Percentiles rank a stretch among this genome's conserved stretches.
These are phyloP conservation scores for Aspergillus sp. DNA, from an alignment of 2,329 filamentous ascomycete species.

Conservation along the genomic window DNA sequence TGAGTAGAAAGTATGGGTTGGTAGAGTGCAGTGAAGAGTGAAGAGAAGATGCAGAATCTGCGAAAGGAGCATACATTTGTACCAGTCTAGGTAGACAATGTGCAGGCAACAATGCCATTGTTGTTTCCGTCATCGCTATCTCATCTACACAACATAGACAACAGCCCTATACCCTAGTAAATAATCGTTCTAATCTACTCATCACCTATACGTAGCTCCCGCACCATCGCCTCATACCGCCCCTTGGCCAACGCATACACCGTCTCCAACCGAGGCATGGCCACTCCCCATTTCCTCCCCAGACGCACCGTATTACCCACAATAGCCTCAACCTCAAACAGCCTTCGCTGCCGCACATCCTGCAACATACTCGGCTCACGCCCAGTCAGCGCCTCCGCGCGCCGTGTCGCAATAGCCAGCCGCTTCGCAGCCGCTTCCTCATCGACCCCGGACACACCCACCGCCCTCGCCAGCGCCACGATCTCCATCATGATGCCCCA, in stretches of 20 bases:
- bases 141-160: no score
- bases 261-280: conserved; percentile 41
- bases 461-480: conserved; percentile 37
- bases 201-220: background rate
- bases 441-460: conserved; percentile 38
- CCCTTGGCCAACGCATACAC: conserved; percentile 47
- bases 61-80: no score
- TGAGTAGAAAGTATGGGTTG: no score
- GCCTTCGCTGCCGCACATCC: conserved; percentile 41
- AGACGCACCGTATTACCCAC: conserved; percentile 46
- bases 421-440: conserved; percentile 37
- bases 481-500: conserved; percentile 47
- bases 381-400: conserved; percentile 34
- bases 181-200: no score
- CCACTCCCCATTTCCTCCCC: conserved; percentile 39
- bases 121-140: no score
- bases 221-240: conserved; percentile 8
- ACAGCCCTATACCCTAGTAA: no score
- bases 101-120: no score
- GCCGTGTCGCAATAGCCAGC: conserved; percentile 35
- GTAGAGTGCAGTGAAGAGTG: no score
- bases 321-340: conserved; percentile 52
- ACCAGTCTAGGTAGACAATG: no score
- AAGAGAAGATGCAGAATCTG: no score
- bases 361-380: conserved; percentile 52